These are phyloP conservation scores for Sclerospora graminicola DNA, from an alignment of 352 stramenopile species.

Conservation along the genomic window DNA sequence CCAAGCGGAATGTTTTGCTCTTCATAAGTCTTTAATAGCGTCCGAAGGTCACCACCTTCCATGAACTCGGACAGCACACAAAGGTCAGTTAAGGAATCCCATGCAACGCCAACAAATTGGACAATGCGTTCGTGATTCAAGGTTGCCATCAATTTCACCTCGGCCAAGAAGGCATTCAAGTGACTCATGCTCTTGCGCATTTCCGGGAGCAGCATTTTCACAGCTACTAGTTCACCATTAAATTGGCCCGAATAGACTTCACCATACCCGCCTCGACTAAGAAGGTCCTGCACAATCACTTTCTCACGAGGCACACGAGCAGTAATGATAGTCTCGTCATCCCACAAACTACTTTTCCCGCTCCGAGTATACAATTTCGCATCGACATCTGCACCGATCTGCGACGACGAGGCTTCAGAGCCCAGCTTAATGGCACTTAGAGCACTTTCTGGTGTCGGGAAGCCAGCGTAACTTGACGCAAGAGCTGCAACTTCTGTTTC, in stretches of 20 bases:
- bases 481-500: slow-evolving; percentile 16
- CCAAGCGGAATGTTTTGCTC: slow-evolving; percentile 10
- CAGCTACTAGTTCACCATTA: slow-evolving; percentile 22
- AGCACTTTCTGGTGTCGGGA: slow-evolving; percentile 19
- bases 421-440: slow-evolving; percentile 17
- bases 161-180: slow-evolving; percentile 24
- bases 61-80: slow-evolving; percentile 49
- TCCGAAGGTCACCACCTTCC: slow-evolving; percentile 39
- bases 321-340: slow-evolving; percentile 32
- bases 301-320: slow-evolving; percentile 29
- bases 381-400: slow-evolving; percentile 3
- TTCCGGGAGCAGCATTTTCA: slow-evolving; percentile 42
- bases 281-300: slow-evolving; percentile 16
- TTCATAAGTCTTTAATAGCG: slow-evolving; percentile 22
- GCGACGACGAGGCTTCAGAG: slow-evolving; percentile 18
- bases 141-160: slow-evolving; percentile 35
- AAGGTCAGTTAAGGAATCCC: slow-evolving; percentile 35
- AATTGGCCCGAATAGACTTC: slow-evolving; percentile 37
- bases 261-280: slow-evolving; percentile 33
- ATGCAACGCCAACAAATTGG: slow-evolving; percentile 37
- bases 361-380: slow-evolving; percentile 8
- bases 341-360: slow-evolving; percentile 14
- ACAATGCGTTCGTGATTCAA: slow-evolving; percentile 41
- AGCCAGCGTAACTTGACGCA: slow-evolving; percentile 20
- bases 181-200: slow-evolving; percentile 18